Conservation (phyloP, 495 filamentous ascomycete genomes). For the Durotheca rogersii region DNA sequence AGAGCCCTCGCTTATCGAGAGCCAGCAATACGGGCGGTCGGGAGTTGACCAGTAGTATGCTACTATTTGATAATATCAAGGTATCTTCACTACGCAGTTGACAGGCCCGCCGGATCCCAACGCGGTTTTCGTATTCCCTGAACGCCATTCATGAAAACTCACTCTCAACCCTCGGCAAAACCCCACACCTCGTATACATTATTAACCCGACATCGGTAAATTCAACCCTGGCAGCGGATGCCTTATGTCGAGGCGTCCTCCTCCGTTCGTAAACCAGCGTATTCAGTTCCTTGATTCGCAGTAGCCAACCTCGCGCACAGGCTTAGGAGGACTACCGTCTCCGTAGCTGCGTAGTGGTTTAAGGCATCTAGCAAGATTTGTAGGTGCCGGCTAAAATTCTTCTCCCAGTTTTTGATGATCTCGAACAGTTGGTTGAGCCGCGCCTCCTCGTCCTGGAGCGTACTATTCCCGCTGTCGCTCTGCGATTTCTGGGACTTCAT, state of each 20-base stretch:
- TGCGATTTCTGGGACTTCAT: constrained; percentile 38
- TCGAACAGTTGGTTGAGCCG: constrained; percentile 79
- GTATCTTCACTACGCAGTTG: constrained; percentile 26
- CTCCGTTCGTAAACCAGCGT: constrained; percentile 48
- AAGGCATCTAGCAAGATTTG: constrained; percentile 89
- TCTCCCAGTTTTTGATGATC: constrained; percentile 82
- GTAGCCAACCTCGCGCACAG: constrained; percentile 76
- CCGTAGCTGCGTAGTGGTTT: constrained; percentile 95
- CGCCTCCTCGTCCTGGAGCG: constrained; percentile 54
- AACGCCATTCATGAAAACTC: constrained; percentile 24
- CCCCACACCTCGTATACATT: background rate
- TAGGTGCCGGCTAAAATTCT: constrained; percentile 85
- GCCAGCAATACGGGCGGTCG: no score
- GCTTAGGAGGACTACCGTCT: constrained; percentile 90
- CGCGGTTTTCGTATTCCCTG: constrained; percentile 18
- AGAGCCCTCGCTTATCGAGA: no score
- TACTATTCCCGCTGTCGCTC: constrained; percentile 23
- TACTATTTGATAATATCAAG: constrained; percentile 18
- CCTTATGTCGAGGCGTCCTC: constrained; percentile 44
- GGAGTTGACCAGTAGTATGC: background rate
- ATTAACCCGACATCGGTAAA: no score
- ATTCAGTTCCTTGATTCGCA: constrained; percentile 67
- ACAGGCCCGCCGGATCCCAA: constrained; percentile 14
- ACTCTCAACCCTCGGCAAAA: constrained; percentile 6
- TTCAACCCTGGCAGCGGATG: background rate